phyloP scores from a whole-genome alignment of 2,329 filamentous ascomycete species.

The Zopfia rhizophila region DNA sequence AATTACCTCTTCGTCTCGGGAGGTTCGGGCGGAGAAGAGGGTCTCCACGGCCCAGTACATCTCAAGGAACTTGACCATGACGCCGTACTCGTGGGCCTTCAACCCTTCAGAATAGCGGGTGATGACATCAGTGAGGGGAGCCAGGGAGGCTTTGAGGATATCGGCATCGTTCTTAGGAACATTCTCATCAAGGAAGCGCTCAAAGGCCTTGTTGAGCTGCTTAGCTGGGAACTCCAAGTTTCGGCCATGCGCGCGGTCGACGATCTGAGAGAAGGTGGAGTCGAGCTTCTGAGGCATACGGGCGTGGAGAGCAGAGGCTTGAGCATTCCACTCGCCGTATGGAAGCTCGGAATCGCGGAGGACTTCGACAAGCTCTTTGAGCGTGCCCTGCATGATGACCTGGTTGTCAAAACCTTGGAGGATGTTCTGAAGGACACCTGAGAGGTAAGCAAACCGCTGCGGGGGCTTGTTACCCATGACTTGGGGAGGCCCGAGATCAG shows the following conservation, averaged over 20 bases:
- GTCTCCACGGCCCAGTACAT: slow-evolving; percentile 85
- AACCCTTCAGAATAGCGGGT: slow-evolving; percentile 85
- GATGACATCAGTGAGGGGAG: slow-evolving; percentile 81
- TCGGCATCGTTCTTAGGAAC: slow-evolving; percentile 77
- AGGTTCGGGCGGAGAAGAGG: slow-evolving; percentile 85
- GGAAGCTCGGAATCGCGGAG: slow-evolving; percentile 89
- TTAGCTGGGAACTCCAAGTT: slow-evolving; percentile 92
- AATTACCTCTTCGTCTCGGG: slow-evolving; percentile 92
- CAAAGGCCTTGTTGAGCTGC: slow-evolving; percentile 82
- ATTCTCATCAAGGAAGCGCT: slow-evolving; percentile 90
- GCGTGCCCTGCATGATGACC: slow-evolving; percentile 87
- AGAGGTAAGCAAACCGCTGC: slow-evolving; percentile 82
- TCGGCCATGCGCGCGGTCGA: slow-evolving; percentile 82
- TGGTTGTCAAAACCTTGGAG: slow-evolving; percentile 96
- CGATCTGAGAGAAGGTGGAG: slow-evolving; percentile 79
- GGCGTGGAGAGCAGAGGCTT: slow-evolving; percentile 95
- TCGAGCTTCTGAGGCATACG: slow-evolving; percentile 97
- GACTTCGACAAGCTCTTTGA: slow-evolving; percentile 90
- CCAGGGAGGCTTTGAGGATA: slow-evolving; percentile 76
- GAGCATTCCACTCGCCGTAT: slow-evolving; percentile 95
- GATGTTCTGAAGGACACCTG: slow-evolving; percentile 85
- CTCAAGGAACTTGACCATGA: slow-evolving; percentile 82
- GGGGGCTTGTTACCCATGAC: slow-evolving; percentile 91
- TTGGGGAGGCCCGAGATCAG: slow-evolving; percentile 84
- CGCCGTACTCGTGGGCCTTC: slow-evolving; percentile 87